Percentiles rank a stretch among this genome's conserved stretches.
phyloP scores from a whole-genome alignment of 2,329 filamentous ascomycete genomes.

The Hypoxylon sp. region DNA sequence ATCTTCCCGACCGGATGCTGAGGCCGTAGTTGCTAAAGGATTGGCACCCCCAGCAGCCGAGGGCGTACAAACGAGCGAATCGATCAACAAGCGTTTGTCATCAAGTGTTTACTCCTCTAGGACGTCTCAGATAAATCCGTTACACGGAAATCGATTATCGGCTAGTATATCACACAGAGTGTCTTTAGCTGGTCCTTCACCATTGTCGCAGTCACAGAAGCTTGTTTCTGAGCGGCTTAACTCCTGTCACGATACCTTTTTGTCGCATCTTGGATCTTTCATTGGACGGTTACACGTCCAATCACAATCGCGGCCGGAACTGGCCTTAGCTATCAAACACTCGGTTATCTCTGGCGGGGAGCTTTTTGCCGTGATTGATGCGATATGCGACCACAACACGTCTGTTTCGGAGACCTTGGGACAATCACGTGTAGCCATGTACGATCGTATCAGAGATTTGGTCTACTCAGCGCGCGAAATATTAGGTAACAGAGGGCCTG shows the following conservation, averaged over 20 bases:
- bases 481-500: slow-evolving; percentile 76
- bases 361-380: slow-evolving; percentile 84
- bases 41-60: slow-evolving; percentile 58
- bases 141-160: slow-evolving; percentile 64
- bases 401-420: slow-evolving; percentile 77
- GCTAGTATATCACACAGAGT: slow-evolving; percentile 78
- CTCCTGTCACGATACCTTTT: slow-evolving; percentile 85
- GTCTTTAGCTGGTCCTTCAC: slow-evolving; percentile 79
- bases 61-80: slow-evolving; percentile 55
- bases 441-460: slow-evolving; percentile 82
- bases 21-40: slow-evolving; percentile 55
- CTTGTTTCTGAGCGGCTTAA: slow-evolving; percentile 88
- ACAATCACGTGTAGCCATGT: slow-evolving; percentile 81
- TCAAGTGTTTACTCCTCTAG: slow-evolving; percentile 58
- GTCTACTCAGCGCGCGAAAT: slow-evolving; percentile 86
- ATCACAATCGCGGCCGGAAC: slow-evolving; percentile 88
- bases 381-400: slow-evolving; percentile 83
- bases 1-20: slow-evolving; percentile 58
- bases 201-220: slow-evolving; percentile 74
- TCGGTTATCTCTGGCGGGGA: slow-evolving; percentile 86
- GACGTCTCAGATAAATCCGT: slow-evolving; percentile 58
- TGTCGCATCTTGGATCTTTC: slow-evolving; percentile 92
- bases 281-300: slow-evolving; percentile 91
- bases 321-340: slow-evolving; percentile 85
- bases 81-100: slow-evolving; percentile 65